These are phyloP conservation scores for Podaxis rugospora DNA, from an alignment of 768 basidiomycete genomes.

Conservation along the genomic window DNA sequence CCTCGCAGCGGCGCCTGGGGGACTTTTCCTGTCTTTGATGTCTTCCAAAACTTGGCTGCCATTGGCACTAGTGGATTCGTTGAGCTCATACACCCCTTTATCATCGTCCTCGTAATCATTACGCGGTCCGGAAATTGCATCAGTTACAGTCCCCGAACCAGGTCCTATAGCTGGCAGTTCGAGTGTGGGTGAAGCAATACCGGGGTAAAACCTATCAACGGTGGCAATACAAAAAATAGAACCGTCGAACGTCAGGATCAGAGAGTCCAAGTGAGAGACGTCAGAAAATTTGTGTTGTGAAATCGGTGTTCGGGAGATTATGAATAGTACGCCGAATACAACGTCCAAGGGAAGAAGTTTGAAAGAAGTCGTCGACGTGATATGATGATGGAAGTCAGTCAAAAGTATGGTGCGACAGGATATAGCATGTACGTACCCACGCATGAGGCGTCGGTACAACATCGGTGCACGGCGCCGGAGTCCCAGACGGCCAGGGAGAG, in stretches of 20 bases:
- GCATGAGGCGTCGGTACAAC: slow-evolving; percentile 87
- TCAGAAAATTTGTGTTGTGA: not conserved
- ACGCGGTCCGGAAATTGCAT: slow-evolving; percentile 13
- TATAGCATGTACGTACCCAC: slow-evolving; percentile 48
- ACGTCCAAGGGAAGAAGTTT: not conserved
- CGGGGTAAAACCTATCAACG: slow-evolving; percentile 42
- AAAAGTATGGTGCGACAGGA: not conserved
- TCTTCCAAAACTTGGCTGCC: too few species aligned
- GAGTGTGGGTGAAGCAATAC: slow-evolving; percentile 28
- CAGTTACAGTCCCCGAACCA: slow-evolving; percentile 18
- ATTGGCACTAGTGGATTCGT: not conserved
- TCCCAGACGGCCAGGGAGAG: slow-evolving; percentile 82
- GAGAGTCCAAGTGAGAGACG: not conserved
- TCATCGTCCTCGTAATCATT: slow-evolving; percentile 15
- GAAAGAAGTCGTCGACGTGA: not conserved
- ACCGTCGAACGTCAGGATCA: not conserved
- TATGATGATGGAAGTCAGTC: not conserved
- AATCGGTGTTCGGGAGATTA: not conserved
- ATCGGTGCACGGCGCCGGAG: slow-evolving; percentile 82
- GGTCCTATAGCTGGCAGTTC: slow-evolving; percentile 27
- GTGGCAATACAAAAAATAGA: not conserved
- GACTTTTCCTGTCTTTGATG: too few species aligned
- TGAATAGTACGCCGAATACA: not conserved
- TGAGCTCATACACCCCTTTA: slow-evolving; percentile 13
- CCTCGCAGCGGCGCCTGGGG: slow-evolving; percentile 1